Evolutionary conservation across 1,284 basidiomycete species (phyloP).

Genomic region (Melampsora larici-populina): DNA sequence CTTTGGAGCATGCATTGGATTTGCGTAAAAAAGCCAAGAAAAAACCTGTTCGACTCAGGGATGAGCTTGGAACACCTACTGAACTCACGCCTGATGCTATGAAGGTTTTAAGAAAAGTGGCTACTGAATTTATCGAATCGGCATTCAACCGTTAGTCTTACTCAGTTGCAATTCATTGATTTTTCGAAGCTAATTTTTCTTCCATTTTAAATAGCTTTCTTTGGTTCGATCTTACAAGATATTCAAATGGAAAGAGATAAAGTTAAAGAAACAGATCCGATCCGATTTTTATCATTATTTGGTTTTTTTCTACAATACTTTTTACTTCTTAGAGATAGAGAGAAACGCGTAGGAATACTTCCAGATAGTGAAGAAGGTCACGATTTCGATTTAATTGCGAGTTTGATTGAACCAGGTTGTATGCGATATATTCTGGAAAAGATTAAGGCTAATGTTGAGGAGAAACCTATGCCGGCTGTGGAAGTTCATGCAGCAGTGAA

Average conservation of each 20-base stretch:
- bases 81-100: conserved; percentile 70
- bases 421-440: conserved; percentile 81
- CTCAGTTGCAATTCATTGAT: conserved; percentile 1
- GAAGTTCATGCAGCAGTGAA: conserved; percentile 90
- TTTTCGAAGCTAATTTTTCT: not conserved
- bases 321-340: conserved; percentile 55
- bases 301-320: conserved; percentile 90
- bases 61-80: conserved; percentile 58
- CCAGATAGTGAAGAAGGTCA: conserved; percentile 56
- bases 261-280: conserved; percentile 81
- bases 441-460: conserved; percentile 82
- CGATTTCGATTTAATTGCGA: conserved; percentile 72
- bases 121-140: conserved; percentile 68
- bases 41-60: conserved; percentile 63
- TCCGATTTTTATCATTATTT: conserved; percentile 74
- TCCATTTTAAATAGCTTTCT: conserved; percentile 63
- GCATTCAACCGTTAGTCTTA: conserved; percentile 75
- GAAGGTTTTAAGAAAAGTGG: conserved; percentile 65
- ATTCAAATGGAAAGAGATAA: conserved; percentile 85
- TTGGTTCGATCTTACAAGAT: conserved; percentile 78
- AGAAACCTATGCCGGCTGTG: conserved; percentile 88
- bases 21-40: conserved; percentile 67
- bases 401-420: conserved; percentile 77
- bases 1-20: conserved; percentile 73
- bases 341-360: conserved; percentile 49